These are phyloP conservation scores for Fragaria nilgerrensis DNA, from an alignment of 306 rosid species.

Conservation along the genomic window DNA sequence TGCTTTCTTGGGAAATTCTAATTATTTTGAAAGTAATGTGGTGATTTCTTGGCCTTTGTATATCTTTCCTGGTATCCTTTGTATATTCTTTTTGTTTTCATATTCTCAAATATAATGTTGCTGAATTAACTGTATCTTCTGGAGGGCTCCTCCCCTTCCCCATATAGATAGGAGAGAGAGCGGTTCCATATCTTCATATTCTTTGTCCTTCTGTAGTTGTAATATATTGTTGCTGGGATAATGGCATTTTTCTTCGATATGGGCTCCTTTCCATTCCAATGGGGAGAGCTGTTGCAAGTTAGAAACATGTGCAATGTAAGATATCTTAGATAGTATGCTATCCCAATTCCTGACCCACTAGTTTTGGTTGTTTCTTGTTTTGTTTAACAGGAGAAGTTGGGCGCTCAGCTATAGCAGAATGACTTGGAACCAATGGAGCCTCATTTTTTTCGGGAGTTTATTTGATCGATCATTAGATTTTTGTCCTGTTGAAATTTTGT, in stretches of 20 bases:
- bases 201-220: background rate
- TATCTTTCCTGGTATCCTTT: background rate
- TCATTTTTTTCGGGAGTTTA: background rate
- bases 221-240: background rate
- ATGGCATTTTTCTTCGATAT: background rate
- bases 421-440: background rate
- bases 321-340: conserved; percentile 1
- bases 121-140: background rate
- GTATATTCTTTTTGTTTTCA: background rate
- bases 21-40: background rate
- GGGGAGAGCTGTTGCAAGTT: background rate
- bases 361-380: conserved; percentile 24
- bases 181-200: background rate
- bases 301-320: background rate
- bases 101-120: background rate
- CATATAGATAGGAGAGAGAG: background rate
- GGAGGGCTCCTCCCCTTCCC: background rate
- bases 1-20: background rate
- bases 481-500: conserved; percentile 25
- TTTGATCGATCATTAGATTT: background rate
- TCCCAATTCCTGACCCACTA: background rate
- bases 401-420: conserved; percentile 57
- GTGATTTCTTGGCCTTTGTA: background rate
- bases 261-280: background rate
- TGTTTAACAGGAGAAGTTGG: conserved; percentile 75